Evolutionary conservation across 805 yeast genomes (phyloP).

Genomic region (Lachancea nothofagi): DNA sequence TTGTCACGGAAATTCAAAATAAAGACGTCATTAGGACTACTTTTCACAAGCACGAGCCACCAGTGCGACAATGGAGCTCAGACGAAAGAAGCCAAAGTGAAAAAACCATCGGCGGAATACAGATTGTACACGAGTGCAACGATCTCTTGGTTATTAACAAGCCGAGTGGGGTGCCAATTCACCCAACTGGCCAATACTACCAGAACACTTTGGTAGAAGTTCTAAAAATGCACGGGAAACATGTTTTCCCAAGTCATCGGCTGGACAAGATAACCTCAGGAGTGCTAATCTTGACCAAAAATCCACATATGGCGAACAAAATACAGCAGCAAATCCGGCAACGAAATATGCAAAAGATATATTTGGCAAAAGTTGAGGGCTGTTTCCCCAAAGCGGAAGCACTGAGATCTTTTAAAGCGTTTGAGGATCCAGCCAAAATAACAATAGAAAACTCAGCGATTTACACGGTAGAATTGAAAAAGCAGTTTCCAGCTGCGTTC

Average conservation of each 20-base stretch:
- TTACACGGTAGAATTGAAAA: conserved; percentile 65
- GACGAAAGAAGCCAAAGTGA: conserved; percentile 13
- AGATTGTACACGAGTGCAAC: conserved; percentile 66
- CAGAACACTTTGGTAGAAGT: conserved; percentile 69
- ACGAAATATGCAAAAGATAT: conserved; percentile 65
- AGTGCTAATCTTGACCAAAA: conserved; percentile 51
- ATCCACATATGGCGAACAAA: conserved; percentile 49
- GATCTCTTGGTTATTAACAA: conserved; percentile 80
- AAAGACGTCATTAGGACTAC: conserved; percentile 26
- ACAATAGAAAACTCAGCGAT: conserved; percentile 41
- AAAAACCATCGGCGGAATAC: conserved; percentile 39
- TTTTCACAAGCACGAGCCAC: conserved; percentile 85
- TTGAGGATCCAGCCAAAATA: conserved; percentile 9
- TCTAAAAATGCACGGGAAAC: conserved; percentile 51
- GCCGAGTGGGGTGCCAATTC: conserved; percentile 91
- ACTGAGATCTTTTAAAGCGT: conserved; percentile 2
- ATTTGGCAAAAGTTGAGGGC: conserved; percentile 82
- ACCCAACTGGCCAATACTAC: conserved; percentile 84
- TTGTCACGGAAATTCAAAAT: conserved; percentile 16
- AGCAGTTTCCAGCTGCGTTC: conserved; percentile 46
- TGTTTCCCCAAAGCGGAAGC: conserved; percentile 50
- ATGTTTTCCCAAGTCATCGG: conserved; percentile 78
- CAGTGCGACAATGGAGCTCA: conserved; percentile 45
- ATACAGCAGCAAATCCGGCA: conserved; percentile 53
- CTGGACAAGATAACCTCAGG: conserved; percentile 91